Evolutionary conservation across 306 rosid species (phyloP), one percentile per base, ranked within the genome.

Genomic region (Sphenostylis stenocarpa): DNA sequence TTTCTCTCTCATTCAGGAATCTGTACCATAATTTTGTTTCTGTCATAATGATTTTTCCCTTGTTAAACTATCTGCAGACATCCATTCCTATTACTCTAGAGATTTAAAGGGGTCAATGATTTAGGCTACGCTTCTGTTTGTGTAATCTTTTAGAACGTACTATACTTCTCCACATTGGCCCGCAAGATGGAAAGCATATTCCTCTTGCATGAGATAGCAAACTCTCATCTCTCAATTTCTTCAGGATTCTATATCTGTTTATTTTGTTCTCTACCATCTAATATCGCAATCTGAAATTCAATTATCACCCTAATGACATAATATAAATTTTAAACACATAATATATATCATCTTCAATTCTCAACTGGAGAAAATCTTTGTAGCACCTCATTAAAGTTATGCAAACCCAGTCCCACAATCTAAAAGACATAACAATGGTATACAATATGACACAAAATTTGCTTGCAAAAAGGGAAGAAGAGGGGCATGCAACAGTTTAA

Each of bases 51-150:
- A 41, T 65, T 36, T 41, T 66, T 73, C 77, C 76, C 55, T 75
- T 72, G 55, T 67, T 70, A 81, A 82, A 63, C 90, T 81, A 72
- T 76, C 60, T 43, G 47, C 31, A 77, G 17, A 55, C 58, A 82
- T 65, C 21, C 43, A 2, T 71, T 47, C 34, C 51, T 51, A 47
- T 51, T 43, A 62, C 61, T 45, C 31, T 23, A 65, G 26, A 12
- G 24, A 13, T 69, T 44, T 76, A 39, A 80, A 20, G 23, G 15
- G 39, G 57, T 48, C 57, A 58, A 53, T 36, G 67, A 76, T 76
- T 66, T 31, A 66, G 38, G 24, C 23, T 49, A 76, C 21, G 33
- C 76, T 71, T 76, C 52, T 70, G n/a, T 76, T 62, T 70, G 16
- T n/a, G 12, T 44, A 56, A 34, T 10, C 64, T 47, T 67, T 63